Evolutionary conservation across 768 basidiomycete genomes (phyloP).

Genomic region (Infundibulicybe gibba): DNA sequence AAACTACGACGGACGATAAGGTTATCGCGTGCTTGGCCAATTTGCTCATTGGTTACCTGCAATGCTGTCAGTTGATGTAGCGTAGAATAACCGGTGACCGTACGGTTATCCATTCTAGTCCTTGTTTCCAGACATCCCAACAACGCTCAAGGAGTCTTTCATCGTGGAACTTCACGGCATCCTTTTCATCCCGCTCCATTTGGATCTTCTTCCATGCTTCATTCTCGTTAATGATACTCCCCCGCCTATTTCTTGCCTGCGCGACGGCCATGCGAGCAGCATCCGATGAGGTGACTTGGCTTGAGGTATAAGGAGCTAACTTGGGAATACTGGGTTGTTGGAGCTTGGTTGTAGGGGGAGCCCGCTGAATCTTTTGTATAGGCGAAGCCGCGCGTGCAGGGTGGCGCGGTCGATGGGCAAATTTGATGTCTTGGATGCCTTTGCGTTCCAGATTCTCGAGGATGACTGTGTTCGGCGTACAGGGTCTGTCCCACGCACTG

Average conservation of each 20-base stretch:
- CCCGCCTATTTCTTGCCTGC: slow-evolving; percentile 36
- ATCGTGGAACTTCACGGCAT: slow-evolving; percentile 66
- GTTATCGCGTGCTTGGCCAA: slow-evolving; percentile 64
- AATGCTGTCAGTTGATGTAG: background rate
- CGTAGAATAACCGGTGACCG: slow-evolving; percentile 22
- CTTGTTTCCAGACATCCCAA: slow-evolving; percentile 74
- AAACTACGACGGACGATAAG: slow-evolving; percentile 57
- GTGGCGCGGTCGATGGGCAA: slow-evolving; percentile 47
- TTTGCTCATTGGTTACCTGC: slow-evolving; percentile 74
- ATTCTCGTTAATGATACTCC: slow-evolving; percentile 58
- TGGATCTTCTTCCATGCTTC: slow-evolving; percentile 78
- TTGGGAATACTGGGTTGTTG: slow-evolving; percentile 9
- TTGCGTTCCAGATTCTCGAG: slow-evolving; percentile 3
- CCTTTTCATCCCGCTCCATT: slow-evolving; percentile 64
- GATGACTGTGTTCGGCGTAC: background rate
- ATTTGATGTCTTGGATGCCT: slow-evolving; percentile 32
- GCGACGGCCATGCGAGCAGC: slow-evolving; percentile 24
- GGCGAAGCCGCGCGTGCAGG: slow-evolving; percentile 18
- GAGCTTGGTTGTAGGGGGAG: slow-evolving; percentile 17
- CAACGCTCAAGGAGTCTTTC: slow-evolving; percentile 64
- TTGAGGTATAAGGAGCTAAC: no score
- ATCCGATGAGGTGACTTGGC: slow-evolving; percentile 8
- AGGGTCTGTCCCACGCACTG: background rate
- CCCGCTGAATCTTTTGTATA: slow-evolving; percentile 7
- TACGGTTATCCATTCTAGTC: slow-evolving; percentile 72